Conservation (phyloP, 108 stramenopile genomes). For the Aureococcus anophagefferens region DNA sequence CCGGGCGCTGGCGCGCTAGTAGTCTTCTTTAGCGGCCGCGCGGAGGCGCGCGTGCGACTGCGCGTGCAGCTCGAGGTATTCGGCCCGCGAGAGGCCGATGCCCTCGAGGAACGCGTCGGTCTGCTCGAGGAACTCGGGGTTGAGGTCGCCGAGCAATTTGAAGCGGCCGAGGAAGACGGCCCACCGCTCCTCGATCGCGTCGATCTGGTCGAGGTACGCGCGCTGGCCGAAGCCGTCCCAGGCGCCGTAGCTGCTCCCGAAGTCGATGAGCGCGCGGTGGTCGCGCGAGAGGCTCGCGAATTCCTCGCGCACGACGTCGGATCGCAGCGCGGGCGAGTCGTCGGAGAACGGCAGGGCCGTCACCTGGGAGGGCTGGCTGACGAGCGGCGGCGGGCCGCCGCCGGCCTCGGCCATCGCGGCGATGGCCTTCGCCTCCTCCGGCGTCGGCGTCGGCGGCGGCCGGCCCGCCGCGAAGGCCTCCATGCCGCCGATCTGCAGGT, state of each 20-base stretch:
- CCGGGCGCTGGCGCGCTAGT: too few species aligned
- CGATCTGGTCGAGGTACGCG: constrained; percentile 36
- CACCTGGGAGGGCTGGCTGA: too few species aligned
- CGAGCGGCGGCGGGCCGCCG: too few species aligned
- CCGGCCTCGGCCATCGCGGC: too few species aligned
- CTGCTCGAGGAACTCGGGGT: constrained; percentile 25
- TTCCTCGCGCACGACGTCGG: too few species aligned
- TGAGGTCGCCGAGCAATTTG: constrained; percentile 26
- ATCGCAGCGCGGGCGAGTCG: too few species aligned
- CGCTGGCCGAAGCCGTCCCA: constrained; percentile 36
- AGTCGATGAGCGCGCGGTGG: constrained; percentile 31
- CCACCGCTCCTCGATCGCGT: constrained; percentile 46
- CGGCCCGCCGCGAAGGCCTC: too few species aligned
- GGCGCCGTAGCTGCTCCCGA: constrained; percentile 26
- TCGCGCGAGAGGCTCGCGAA: constrained; percentile 27
- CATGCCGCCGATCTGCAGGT: too few species aligned
- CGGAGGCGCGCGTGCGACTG: constrained; percentile 31
- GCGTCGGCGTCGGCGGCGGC: too few species aligned
- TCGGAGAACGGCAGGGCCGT: too few species aligned
- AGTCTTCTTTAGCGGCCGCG: too few species aligned
- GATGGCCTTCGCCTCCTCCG: too few species aligned
- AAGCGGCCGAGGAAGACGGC: constrained; percentile 37
- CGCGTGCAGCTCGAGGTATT: constrained; percentile 26
- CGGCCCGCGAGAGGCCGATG: constrained; percentile 34
- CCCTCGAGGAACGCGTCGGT: constrained; percentile 29